Evolutionary conservation across 768 basidiomycete species (phyloP).

Genomic region (Pluteus cervinus): DNA sequence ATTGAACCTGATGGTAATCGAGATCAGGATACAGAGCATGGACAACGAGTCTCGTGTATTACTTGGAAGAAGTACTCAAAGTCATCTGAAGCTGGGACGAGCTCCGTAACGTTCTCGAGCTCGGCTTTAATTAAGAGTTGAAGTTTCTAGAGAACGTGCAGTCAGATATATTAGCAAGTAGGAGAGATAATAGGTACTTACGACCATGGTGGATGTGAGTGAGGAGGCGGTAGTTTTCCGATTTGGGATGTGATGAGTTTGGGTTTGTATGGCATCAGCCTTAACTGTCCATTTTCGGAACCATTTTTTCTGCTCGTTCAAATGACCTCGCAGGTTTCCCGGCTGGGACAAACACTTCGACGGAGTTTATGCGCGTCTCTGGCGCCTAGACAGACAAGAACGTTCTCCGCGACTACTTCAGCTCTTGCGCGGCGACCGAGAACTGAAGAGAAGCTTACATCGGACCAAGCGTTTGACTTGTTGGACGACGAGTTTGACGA

Average conservation of each 20-base stretch:
- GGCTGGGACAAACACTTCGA: too few relatives aligned
- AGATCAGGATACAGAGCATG: conserved; percentile 5
- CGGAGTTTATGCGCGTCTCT: conserved; percentile 5
- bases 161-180: conserved; percentile 5
- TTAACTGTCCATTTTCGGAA: too few relatives aligned
- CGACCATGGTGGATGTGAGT: conserved; percentile 37
- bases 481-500: conserved; percentile 38
- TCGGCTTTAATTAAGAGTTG: conserved; percentile 72
- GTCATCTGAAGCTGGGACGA: conserved; percentile 57
- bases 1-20: conserved; percentile 52
- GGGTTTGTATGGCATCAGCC: too few relatives aligned
- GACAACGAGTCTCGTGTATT: too few relatives aligned
- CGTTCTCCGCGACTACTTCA: conserved; percentile 20
- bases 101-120: conserved; percentile 70
- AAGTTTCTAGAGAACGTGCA: too few relatives aligned
- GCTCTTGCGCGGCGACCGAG: conserved; percentile 28
- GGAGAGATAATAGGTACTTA: conserved; percentile 23
- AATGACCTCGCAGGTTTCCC: too few relatives aligned
- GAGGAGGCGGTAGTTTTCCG: too few relatives aligned
- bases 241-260: too few relatives aligned
- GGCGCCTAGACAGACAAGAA: conserved; percentile 9
- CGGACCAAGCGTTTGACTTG: conserved; percentile 37
- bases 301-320: conserved; percentile 4
- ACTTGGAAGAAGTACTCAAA: conserved; percentile 84
- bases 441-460: conserved; percentile 31